Evolutionary conservation across 805 yeast genomes (phyloP).

Genomic region (Tetrapisispora phaffii): DNA sequence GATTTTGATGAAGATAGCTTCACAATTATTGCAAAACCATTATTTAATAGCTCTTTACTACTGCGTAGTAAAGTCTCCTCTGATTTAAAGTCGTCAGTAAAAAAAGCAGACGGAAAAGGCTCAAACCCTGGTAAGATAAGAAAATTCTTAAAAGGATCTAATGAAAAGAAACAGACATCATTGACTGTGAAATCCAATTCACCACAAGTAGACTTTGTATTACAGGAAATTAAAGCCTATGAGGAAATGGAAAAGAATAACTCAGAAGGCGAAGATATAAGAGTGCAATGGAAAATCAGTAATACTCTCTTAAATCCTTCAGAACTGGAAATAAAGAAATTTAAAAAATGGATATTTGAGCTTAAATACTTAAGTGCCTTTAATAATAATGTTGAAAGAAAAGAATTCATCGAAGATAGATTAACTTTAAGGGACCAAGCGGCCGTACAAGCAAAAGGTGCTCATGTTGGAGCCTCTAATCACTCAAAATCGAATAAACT

Average conservation of each 20-base stretch:
- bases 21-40: constrained; percentile 29
- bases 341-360: constrained; percentile 46
- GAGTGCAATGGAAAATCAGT: constrained; percentile 20
- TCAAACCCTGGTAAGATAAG: background rate
- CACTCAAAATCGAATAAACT: background rate
- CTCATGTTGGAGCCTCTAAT: background rate
- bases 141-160: background rate
- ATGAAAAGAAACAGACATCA: background rate
- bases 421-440: constrained; percentile 1
- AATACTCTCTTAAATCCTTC: constrained; percentile 22
- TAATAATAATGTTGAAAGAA: constrained; percentile 40
- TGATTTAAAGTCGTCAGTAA: background rate
- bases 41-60: constrained; percentile 8
- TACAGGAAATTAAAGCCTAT: background rate
- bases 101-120: background rate
- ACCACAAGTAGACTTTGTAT: background rate
- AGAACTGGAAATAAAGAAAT: constrained; percentile 36
- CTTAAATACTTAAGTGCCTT: constrained; percentile 42
- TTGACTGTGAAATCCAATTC: background rate
- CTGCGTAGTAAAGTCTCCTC: background rate
- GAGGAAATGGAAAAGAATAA: background rate
- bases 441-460: background rate
- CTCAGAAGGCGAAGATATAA: background rate
- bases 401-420: constrained; percentile 34
- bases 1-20: constrained; percentile 33